Conservation (phyloP, 1,139 yeast genomes). For the Hyphopichia wangnamkhiaoensis region DNA sequence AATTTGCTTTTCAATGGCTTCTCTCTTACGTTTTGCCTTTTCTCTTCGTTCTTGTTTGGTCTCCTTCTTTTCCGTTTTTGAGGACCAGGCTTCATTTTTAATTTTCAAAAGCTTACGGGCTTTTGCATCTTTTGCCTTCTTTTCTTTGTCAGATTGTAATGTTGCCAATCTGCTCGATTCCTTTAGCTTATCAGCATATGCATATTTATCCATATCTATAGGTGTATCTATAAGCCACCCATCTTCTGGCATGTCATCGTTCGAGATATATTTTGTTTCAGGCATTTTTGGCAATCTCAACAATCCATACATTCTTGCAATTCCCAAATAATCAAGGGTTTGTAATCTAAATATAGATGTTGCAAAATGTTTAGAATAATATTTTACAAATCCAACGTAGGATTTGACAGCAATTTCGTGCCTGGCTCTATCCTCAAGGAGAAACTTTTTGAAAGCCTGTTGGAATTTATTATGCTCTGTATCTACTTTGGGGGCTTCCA, state of each 20-base stretch:
- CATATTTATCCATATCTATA: conserved; percentile 65
- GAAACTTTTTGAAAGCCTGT: conserved; percentile 51
- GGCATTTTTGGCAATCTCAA: conserved; percentile 93
- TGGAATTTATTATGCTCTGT: conserved; percentile 24
- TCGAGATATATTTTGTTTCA: conserved; percentile 60
- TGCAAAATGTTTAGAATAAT: conserved; percentile 90
- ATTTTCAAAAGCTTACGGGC: conserved; percentile 46
- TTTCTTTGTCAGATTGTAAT: conserved; percentile 46
- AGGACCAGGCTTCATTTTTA: conserved; percentile 83
- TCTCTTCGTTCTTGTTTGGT: conserved; percentile 62
- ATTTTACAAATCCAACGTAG: conserved; percentile 80
- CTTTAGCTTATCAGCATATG: conserved; percentile 62
- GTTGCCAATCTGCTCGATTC: conserved; percentile 66
- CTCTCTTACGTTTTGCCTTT: conserved; percentile 62
- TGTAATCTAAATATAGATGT: conserved; percentile 81
- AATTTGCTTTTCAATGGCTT: conserved; percentile 60
- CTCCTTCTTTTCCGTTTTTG: conserved; percentile 64
- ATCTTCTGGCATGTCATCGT: conserved; percentile 51
- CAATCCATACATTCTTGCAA: conserved; percentile 79
- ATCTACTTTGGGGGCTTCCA: conserved; percentile 26
- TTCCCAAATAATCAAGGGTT: conserved; percentile 66
- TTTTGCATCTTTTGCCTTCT: conserved; percentile 49
- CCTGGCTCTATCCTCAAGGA: conserved; percentile 69
- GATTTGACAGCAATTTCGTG: conserved; percentile 81
- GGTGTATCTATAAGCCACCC: conserved; percentile 69